Evolutionary conservation across 2,329 filamentous ascomycete species (phyloP).

Genomic region (Calonectria henricotiae): DNA sequence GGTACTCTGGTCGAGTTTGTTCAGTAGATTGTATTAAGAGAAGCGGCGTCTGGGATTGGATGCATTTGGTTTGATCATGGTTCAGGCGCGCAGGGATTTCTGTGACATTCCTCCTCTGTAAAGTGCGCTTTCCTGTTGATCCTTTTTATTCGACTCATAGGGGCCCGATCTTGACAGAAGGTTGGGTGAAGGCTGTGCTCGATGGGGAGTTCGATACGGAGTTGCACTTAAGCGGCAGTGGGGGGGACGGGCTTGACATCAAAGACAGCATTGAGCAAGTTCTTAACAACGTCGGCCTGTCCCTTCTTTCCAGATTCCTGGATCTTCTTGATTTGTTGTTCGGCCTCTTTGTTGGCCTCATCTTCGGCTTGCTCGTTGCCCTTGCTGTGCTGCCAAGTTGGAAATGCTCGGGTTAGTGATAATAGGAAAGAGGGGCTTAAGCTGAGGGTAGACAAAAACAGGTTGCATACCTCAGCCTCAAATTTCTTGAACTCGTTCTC

Average conservation of each 20-base stretch:
- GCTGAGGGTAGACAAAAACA: background rate
- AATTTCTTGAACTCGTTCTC: slow-evolving; percentile 97
- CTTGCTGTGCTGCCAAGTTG: slow-evolving; percentile 82
- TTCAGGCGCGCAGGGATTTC: slow-evolving; percentile 34
- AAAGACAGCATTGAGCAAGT: slow-evolving; percentile 88
- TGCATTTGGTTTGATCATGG: slow-evolving; percentile 38
- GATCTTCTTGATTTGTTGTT: slow-evolving; percentile 87
- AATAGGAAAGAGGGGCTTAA: background rate
- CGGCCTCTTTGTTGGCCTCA: slow-evolving; percentile 85
- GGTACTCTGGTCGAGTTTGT: slow-evolving; percentile 69
- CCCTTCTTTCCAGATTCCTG: slow-evolving; percentile 84
- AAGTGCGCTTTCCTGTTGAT: slow-evolving; percentile 32
- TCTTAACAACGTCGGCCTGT: slow-evolving; percentile 84
- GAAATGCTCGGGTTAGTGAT: slow-evolving; percentile 32
- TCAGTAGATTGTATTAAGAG: slow-evolving; percentile 53
- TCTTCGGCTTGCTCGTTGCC: slow-evolving; percentile 87
- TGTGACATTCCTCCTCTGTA: slow-evolving; percentile 35
- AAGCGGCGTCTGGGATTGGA: slow-evolving; percentile 33
- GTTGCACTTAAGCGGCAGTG: slow-evolving; percentile 48
- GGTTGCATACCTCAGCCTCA: slow-evolving; percentile 76
- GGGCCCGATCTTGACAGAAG: slow-evolving; percentile 28
- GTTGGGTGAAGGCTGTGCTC: background rate
- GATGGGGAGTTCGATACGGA: background rate
- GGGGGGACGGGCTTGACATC: slow-evolving; percentile 82
- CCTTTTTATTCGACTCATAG: slow-evolving; percentile 28